These are phyloP conservation scores for Kitagawia praeruptora DNA, from an alignment of 129 eudicot species.

Conservation along the genomic window DNA sequence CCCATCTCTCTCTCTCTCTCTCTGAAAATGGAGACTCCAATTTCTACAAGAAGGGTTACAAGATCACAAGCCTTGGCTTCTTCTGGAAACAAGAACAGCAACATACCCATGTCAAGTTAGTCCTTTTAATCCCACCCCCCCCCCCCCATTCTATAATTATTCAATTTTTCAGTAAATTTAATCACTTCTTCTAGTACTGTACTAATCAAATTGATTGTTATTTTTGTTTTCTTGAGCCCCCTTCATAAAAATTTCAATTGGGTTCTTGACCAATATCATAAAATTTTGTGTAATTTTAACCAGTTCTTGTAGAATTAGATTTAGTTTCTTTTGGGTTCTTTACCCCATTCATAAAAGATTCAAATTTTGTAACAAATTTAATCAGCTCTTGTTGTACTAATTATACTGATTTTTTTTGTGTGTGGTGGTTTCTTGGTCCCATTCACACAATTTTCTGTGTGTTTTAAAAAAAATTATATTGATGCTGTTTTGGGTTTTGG, in stretches of 20 bases:
- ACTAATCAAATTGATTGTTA: no score
- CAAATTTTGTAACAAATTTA: neutral
- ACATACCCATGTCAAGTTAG: conserved; percentile 35
- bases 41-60: conserved; percentile 1
- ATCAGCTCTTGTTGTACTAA: neutral
- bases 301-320: no score
- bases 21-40: conserved; percentile 7
- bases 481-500: no score
- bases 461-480: no score
- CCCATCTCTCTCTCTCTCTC: no score
- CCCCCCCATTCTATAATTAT: neutral
- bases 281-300: neutral
- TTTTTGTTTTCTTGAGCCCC: no score
- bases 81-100: conserved; percentile 14
- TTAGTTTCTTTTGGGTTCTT: no score
- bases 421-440: neutral
- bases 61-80: conserved; percentile 7
- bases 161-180: no score
- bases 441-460: no score
- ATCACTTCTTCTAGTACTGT: no score
- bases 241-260: no score
- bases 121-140: neutral
- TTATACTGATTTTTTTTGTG: neutral
- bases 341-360: neutral
- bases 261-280: neutral